phyloP scores from a whole-genome alignment of 1,139 yeast species.

The Meyerozyma sp. region DNA sequence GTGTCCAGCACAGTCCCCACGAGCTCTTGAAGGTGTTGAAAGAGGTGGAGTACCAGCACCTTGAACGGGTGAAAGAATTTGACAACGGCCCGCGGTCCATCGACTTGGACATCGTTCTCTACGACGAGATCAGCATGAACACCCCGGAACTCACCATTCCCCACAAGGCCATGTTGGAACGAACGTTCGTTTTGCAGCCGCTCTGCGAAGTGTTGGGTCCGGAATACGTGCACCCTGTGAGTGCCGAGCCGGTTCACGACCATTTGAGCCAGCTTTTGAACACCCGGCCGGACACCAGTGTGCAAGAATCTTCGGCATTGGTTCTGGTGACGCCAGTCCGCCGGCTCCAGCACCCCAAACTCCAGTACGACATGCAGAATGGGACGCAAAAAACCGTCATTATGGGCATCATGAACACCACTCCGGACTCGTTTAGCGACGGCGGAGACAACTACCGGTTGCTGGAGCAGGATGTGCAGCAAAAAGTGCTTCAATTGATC shows the following conservation, averaged over 20 bases:
- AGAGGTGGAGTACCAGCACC: slow-evolving; percentile 66
- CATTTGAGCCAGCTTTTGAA: slow-evolving; percentile 58
- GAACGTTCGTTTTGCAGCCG: slow-evolving; percentile 88
- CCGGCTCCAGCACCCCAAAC: slow-evolving; percentile 14
- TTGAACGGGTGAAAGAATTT: slow-evolving; percentile 69
- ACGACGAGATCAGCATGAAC: slow-evolving; percentile 54
- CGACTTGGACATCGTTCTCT: slow-evolving; percentile 81
- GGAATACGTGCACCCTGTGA: slow-evolving; percentile 66
- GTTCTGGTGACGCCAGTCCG: slow-evolving; percentile 43
- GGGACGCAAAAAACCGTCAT: slow-evolving; percentile 41
- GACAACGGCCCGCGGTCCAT: slow-evolving; percentile 91
- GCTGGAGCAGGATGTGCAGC: slow-evolving; percentile 25
- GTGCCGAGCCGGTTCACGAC: slow-evolving; percentile 71
- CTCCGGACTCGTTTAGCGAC: slow-evolving; percentile 96
- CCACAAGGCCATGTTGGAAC: slow-evolving; percentile 80
- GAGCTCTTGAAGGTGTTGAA: slow-evolving; percentile 60
- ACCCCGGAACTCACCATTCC: slow-evolving; percentile 66
- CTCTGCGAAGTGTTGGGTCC: slow-evolving; percentile 74
- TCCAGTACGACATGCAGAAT: slow-evolving; percentile 35
- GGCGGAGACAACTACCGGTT: slow-evolving; percentile 50
- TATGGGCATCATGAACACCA: slow-evolving; percentile 86
- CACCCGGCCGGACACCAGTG: slow-evolving; percentile 22
- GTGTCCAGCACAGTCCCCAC: slow-evolving; percentile 37
- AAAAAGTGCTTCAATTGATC: slow-evolving; percentile 42
- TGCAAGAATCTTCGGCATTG: slow-evolving; percentile 46